Base-by-base conservation (phyloP, 805 yeast species). In the Wickerhamomyces sydowiorum region DNA sequence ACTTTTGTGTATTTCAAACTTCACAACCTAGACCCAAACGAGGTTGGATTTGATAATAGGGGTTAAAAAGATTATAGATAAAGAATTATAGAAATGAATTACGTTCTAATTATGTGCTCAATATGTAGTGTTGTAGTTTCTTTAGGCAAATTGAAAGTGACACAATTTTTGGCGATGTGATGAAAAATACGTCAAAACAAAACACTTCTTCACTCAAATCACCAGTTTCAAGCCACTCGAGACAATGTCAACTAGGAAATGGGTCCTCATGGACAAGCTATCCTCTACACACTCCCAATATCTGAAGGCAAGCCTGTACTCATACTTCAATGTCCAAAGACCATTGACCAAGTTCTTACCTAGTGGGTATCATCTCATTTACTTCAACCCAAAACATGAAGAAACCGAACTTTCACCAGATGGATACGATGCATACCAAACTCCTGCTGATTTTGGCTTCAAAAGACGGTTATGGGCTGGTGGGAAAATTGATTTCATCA, bases 391-490 rank as follows among this genome's bases (percentile, higher is more conserved):
- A 20, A 52, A 66, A 4, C 69, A 75, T 29, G 59, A 62, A 30
- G 81, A 75, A 40, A 37, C 49, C 1, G 60, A 61, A 3, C 56
- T 87, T 17, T 80, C 83, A 2, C 37, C 50, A 2, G 97, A 89
- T 60, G 96, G 96, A 1, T 89, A 87, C 61, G 95, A 85, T 49
- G 70, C 80, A 36, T 77, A 83, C 50, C 93, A 85, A 54, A 50
- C 48, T 15, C 53, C 51, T 1, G 23, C 19, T 3, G 55, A 50
- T 36, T 45, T 38, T 28, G 37, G 20, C 51, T 83, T 73, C 52
- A 63, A 60, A 25, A 62, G 91, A 46, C 66, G 96, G 20, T 72
- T 90, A 76, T 89, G 96, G 96, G 79, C 75, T 0, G 76, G 81
- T 25, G 96, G 96, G 2, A 60, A 69, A 19, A 64, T 89, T 27